Base-by-base conservation (phyloP, 805 yeast species). In the Candida cerambycidarum region DNA sequence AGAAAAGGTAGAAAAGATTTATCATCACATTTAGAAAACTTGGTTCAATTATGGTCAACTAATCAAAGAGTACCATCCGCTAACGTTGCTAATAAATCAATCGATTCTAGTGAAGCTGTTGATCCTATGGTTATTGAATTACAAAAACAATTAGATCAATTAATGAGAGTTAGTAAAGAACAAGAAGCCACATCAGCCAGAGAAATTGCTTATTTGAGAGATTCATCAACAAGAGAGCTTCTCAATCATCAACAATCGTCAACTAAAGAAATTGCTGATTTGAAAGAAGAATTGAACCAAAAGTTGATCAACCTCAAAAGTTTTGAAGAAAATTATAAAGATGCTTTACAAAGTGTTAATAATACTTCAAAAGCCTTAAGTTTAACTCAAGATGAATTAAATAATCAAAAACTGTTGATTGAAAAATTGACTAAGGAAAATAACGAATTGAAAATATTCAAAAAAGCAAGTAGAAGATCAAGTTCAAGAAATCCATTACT, bases 331-430 rank as follows among this genome's bases (percentile, higher is more conserved):
- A 83, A 84, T 55, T 88, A 86, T 64, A 78, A 78, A 48, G 80
- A 82, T 53, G 85, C 93, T 0, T 62, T 86, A 42, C 80, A 79
- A 48, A 80, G 88, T 17, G 83, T 87, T 24, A 79, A 79, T 52
- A 87, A 82, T 58, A 82, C 92, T 11, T 82, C 84, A 43, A 78
- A 76, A 48, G 96, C 96, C 0, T 72, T 89, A 42, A 79, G 79
- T 36, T 56, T 82, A 50, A 83, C 92, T 7, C 89, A 89, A 54
- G 78, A 75, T 35, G 96, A 89, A 60, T 65, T 84, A 45, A 71
- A 73, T 24, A 79, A 73, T 57, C 82, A 79, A 57, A 83, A 77
- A 53, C 79, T 74, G 11, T 53, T 69, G 14, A 76, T 80, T 45
- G 78, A 73, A 37, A 75, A 75, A 48, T 69, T 89, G 41, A 67